phyloP scores from a whole-genome alignment of 1,284 basidiomycete genomes.

The Porodaedalea pini region DNA sequence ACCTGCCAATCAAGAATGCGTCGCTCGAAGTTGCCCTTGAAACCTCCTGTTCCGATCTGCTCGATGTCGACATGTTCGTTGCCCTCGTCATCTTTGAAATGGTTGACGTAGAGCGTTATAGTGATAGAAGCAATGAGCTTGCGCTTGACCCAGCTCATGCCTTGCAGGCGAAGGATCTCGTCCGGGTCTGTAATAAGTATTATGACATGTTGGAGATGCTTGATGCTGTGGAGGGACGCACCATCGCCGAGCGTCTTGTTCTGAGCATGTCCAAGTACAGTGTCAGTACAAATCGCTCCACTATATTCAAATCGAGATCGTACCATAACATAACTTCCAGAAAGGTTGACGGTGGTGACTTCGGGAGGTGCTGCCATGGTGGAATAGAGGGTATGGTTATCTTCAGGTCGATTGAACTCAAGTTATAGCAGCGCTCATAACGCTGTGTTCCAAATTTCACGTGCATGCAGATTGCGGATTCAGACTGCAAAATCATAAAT shows the following conservation, averaged over 20 bases:
- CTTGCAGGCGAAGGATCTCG: slow-evolving; percentile 56
- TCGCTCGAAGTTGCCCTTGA: slow-evolving; percentile 51
- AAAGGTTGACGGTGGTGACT: slow-evolving; percentile 46
- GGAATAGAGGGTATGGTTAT: not conserved
- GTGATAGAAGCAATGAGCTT: slow-evolving; percentile 50
- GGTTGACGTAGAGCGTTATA: slow-evolving; percentile 53
- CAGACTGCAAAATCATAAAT: too few species aligned
- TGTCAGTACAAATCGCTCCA: not conserved
- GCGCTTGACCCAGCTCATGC: slow-evolving; percentile 58
- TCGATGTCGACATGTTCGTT: slow-evolving; percentile 61
- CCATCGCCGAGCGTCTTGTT: slow-evolving; percentile 54
- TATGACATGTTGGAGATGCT: not conserved
- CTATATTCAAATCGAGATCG: slow-evolving; percentile 9
- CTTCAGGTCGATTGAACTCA: not conserved
- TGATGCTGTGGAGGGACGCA: not conserved
- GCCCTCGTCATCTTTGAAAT: slow-evolving; percentile 52
- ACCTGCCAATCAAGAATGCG: slow-evolving; percentile 51
- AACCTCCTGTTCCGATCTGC: slow-evolving; percentile 57
- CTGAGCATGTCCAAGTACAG: slow-evolving; percentile 16
- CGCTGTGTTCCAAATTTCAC: not conserved
- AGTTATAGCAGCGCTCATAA: not conserved
- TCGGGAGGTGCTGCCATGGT: slow-evolving; percentile 50
- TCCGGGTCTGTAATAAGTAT: slow-evolving; percentile 35
- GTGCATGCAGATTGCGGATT: not conserved
- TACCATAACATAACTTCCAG: slow-evolving; percentile 44